Conservation (phyloP, 2,329 filamentous ascomycete genomes). For the Talaromyces verruculosus region DNA sequence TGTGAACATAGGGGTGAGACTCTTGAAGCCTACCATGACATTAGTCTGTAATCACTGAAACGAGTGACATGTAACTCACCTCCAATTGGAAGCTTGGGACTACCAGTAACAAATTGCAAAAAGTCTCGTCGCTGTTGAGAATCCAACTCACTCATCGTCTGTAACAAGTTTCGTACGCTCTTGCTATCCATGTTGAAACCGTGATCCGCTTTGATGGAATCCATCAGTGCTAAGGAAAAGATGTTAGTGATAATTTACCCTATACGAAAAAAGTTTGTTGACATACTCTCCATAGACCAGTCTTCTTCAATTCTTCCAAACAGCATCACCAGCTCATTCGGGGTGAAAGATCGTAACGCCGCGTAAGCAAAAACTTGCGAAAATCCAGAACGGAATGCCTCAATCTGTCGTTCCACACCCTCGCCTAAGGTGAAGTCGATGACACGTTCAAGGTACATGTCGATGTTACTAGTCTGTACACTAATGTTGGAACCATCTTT, state of each 20-base stretch:
- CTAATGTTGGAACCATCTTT: slow-evolving; percentile 70
- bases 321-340: slow-evolving; percentile 88
- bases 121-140: slow-evolving; percentile 80
- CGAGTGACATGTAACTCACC: slow-evolving; percentile 57
- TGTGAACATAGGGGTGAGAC: slow-evolving; percentile 95
- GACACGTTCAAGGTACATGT: slow-evolving; percentile 80
- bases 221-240: slow-evolving; percentile 71
- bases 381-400: slow-evolving; percentile 88
- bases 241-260: slow-evolving; percentile 10
- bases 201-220: slow-evolving; percentile 97
- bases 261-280: too few species aligned
- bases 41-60: slow-evolving; percentile 7
- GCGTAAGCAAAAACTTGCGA: slow-evolving; percentile 96
- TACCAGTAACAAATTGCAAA: slow-evolving; percentile 95
- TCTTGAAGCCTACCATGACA: slow-evolving; percentile 75
- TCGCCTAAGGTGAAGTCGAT: slow-evolving; percentile 88
- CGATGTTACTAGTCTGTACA: slow-evolving; percentile 91
- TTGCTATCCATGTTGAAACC: slow-evolving; percentile 98
- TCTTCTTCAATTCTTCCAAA: slow-evolving; percentile 93
- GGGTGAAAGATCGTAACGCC: slow-evolving; percentile 88
- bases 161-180: slow-evolving; percentile 87
- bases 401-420: slow-evolving; percentile 83
- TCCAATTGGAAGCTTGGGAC: slow-evolving; percentile 95
- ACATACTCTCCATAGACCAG: slow-evolving; percentile 94
- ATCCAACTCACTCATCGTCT: slow-evolving; percentile 87